phyloP scores from a whole-genome alignment of 148 eudicot genomes.

The Rhododendron molle region DNA sequence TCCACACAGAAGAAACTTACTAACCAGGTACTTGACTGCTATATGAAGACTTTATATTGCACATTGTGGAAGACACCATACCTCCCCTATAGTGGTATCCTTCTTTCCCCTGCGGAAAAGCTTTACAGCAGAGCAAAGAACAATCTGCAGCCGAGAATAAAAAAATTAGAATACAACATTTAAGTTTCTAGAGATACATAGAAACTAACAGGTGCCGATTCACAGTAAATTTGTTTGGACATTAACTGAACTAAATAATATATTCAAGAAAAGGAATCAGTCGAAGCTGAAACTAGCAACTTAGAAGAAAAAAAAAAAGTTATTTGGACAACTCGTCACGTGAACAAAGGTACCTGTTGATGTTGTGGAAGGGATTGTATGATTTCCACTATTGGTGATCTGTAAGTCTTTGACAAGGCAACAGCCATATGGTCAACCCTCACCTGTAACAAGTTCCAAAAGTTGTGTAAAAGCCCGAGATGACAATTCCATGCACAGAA shows the following conservation, averaged over 20 bases:
- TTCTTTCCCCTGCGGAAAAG: slow-evolving; percentile 71
- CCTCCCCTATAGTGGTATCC: slow-evolving; percentile 80
- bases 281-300: not conserved
- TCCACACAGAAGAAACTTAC: slow-evolving; percentile 1
- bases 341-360: slow-evolving; percentile 59
- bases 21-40: slow-evolving; percentile 3
- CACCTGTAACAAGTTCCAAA: slow-evolving; percentile 43
- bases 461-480: not conserved
- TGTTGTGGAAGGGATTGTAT: slow-evolving; percentile 95
- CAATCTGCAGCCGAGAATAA: slow-evolving; percentile 40
- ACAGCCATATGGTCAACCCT: slow-evolving; percentile 80
- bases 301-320: too few species aligned
- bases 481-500: not conserved
- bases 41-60: not conserved
- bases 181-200: not conserved
- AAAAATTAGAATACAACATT: not conserved
- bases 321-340: not conserved
- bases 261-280: not conserved
- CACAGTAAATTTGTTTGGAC: not conserved
- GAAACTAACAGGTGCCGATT: not conserved
- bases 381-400: slow-evolving; percentile 76
- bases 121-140: slow-evolving; percentile 89
- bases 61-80: slow-evolving; percentile 22
- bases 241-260: not conserved
- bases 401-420: slow-evolving; percentile 80